A percentile compares a stretch with the other conserved stretches of the same genome.
Conservation (phyloP, 768 basidiomycete species). For the Tricholoma sp. region DNA sequence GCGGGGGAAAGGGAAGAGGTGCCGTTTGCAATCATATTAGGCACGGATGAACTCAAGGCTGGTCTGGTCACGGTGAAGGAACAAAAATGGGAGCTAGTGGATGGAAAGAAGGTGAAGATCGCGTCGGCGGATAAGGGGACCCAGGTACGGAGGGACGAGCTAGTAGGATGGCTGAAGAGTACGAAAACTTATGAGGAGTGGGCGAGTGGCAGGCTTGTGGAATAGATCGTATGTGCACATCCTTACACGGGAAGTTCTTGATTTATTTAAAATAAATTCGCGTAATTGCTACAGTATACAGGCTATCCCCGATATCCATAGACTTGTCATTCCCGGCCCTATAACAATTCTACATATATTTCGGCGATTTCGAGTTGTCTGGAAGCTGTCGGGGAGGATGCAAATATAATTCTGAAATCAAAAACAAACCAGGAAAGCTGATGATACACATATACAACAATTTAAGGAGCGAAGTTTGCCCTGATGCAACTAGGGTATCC, state of each 20-base stretch:
- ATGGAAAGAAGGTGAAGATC: slow-evolving; percentile 67
- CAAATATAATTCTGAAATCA: neutral
- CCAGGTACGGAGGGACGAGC: slow-evolving; percentile 55
- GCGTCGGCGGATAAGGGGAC: slow-evolving; percentile 60
- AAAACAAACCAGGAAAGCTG: no score
- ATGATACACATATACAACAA: neutral
- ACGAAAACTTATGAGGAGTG: slow-evolving; percentile 42
- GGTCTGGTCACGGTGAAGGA: slow-evolving; percentile 91
- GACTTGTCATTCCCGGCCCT: neutral
- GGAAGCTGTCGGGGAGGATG: neutral
- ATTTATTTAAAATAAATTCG: neutral
- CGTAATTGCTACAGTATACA: neutral
- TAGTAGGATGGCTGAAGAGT: slow-evolving; percentile 59
- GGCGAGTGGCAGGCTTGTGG: slow-evolving; percentile 25
- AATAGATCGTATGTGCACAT: neutral
- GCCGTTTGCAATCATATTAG: slow-evolving; percentile 91
- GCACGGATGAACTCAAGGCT: slow-evolving; percentile 75
- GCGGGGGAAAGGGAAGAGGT: slow-evolving; percentile 88
- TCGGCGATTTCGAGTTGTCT: neutral
- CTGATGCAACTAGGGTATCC: neutral
- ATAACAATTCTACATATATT: neutral
- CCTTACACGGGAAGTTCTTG: neutral
- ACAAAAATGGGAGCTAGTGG: slow-evolving; percentile 75
- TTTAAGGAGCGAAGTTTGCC: neutral
- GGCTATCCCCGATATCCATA: neutral